A percentile compares a stretch with the other conserved stretches of the same genome.
Conservation (phyloP, 371 early-diverging fungal species). For the Rhizopus delemar region DNA sequence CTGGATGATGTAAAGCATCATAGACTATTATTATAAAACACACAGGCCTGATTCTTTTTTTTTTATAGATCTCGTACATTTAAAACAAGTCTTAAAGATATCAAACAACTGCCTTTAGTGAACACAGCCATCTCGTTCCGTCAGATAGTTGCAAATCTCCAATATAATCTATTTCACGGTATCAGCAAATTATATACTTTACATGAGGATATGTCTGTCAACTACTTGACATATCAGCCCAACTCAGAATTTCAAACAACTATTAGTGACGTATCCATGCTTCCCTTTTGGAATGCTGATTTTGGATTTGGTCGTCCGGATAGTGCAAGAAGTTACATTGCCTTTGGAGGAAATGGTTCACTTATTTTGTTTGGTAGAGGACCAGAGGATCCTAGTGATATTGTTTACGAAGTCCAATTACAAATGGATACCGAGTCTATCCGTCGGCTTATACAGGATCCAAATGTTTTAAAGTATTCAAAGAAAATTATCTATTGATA, state of each 20-base stretch:
- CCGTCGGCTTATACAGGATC: slow-evolving; percentile 37
- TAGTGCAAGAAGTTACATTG: slow-evolving; percentile 40
- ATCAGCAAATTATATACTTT: slow-evolving; percentile 41
- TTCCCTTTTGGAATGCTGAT: slow-evolving; percentile 42
- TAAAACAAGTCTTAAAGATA: slow-evolving; percentile 17
- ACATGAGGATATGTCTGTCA: slow-evolving; percentile 45
- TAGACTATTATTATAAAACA: too few relatives aligned
- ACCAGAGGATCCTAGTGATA: slow-evolving; percentile 17
- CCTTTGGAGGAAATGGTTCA: slow-evolving; percentile 47
- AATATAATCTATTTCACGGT: slow-evolving; percentile 34
- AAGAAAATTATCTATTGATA: slow-evolving; percentile 28
- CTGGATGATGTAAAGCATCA: slow-evolving; percentile 39
- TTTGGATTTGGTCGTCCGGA: slow-evolving; percentile 43
- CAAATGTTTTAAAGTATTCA: slow-evolving; percentile 38
- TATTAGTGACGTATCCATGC: slow-evolving; percentile 31
- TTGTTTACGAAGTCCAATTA: slow-evolving; percentile 42
- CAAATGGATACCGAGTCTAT: slow-evolving; percentile 45
- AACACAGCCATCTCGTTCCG: slow-evolving; percentile 30
- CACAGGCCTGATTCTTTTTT: too few relatives aligned
- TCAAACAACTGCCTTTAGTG: slow-evolving; percentile 15
- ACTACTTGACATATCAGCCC: slow-evolving; percentile 39
- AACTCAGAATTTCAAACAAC: slow-evolving; percentile 35
- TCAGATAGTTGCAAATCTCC: slow-evolving; percentile 16
- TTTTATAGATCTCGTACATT: slow-evolving; percentile 28
- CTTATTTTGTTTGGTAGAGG: slow-evolving; percentile 38